Base-by-base conservation (phyloP, 352 stramenopile genomes). In the Plasmopara viticola region DNA sequence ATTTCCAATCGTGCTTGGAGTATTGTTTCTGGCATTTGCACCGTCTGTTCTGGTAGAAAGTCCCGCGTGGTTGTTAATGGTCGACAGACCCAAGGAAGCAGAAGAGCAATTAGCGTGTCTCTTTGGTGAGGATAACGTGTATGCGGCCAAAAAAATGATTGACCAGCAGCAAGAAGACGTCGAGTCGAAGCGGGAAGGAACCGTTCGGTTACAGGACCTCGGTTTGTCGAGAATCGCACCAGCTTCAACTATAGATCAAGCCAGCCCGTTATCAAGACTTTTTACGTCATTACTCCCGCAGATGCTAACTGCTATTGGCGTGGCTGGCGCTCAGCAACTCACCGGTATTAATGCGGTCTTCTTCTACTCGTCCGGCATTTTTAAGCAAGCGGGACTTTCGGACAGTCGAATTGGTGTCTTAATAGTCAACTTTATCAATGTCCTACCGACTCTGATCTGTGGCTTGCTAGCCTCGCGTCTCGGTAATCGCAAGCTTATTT, bases 261-360 rank as follows among this genome's bases (percentile, higher is more conserved):
- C 34, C 42, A 49, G 10, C 42, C 44, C 9, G 29, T 50, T 56
- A 33, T 7, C 9, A 15, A 15, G 20, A 46, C 20, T 46, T 17
- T 46, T 46, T 33, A 33, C 41, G 20, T 10, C 41, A 2, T 9
- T 34, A 12, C 51, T 68, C 13, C 58, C 53, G 6, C 65, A 72
- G 35, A 58, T 75, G 37, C 45, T 78, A 13, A 71, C 73, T 33
- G 66, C 69, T 1, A 31, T 71, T 44, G 57, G 56, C 6, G 41
- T 79, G 6, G 60, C 54, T 0, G 54, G 41, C n/a, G 65, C 61
- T 46, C 63, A 78, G 20, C 63, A 83, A 42, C 52, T 83, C 58
- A 60, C 60, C 8, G 72, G 72, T 46, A 77, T 79, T 60, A 79
- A 79, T 47, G 62, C 62, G 9, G 56, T 78, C 6, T 73, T 75